Conservation (phyloP, 148 eudicot species). For the Rhododendron ferrugineum region DNA sequence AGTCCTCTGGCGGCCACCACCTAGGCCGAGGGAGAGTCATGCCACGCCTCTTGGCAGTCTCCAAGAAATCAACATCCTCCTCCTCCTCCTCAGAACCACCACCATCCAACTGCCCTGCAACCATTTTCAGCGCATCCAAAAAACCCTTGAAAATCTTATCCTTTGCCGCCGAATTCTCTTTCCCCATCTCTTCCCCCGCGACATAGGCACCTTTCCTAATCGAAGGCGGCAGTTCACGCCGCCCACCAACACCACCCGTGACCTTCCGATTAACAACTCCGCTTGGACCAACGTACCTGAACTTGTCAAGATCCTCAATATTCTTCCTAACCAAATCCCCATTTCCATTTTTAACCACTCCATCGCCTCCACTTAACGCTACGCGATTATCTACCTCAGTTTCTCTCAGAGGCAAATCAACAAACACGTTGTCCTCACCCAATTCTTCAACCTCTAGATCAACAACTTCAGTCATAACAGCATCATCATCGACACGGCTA, state of each 20-base stretch:
- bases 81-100: conserved; percentile 10
- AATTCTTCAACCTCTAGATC: conserved; percentile 5
- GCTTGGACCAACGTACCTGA: not conserved
- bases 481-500: not conserved
- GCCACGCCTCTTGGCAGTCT: conserved; percentile 49
- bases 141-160: conserved; percentile 13
- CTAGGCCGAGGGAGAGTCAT: conserved; percentile 43
- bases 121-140: conserved; percentile 26
- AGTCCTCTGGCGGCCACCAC: conserved; percentile 27
- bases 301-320: conserved; percentile 15
- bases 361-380: not conserved
- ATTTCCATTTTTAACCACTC: not conserved
- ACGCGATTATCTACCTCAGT: not conserved
- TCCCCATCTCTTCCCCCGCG: not conserved
- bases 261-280: not conserved
- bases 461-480: not conserved
- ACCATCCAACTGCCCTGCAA: conserved; percentile 10
- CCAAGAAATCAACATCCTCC: conserved; percentile 32
- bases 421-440: conserved; percentile 14
- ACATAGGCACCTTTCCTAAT: conserved; percentile 9
- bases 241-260: not conserved
- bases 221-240: conserved; percentile 23
- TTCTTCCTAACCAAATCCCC: not conserved
- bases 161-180: not conserved
- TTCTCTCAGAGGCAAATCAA: conserved; percentile 7